Conservation (phyloP, 306 rosid genomes). For the Coriaria nepalensis region DNA sequence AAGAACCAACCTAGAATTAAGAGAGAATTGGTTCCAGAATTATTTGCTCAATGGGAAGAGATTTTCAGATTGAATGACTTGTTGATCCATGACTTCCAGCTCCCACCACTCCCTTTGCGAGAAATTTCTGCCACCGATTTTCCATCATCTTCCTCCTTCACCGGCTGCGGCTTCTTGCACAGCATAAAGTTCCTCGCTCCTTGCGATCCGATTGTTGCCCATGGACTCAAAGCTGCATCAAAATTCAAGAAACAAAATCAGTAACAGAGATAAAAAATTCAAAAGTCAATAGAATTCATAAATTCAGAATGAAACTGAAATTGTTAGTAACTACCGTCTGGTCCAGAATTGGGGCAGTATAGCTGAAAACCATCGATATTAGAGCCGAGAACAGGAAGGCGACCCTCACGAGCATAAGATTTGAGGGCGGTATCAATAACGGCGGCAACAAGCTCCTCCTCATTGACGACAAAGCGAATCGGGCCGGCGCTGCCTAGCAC, state of each 20-base stretch:
- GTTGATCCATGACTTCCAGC: slow-evolving; percentile 83
- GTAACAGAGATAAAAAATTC: background rate
- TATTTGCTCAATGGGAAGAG: slow-evolving; percentile 40
- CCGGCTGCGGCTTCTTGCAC: slow-evolving; percentile 62
- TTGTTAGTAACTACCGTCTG: slow-evolving; percentile 38
- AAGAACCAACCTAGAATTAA: no score
- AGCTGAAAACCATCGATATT: slow-evolving; percentile 42
- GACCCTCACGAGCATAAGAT: slow-evolving; percentile 88
- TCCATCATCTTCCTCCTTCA: slow-evolving; percentile 14
- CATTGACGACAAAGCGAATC: slow-evolving; percentile 70
- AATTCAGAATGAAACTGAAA: background rate
- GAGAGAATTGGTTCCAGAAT: no score
- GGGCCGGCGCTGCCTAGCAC: slow-evolving; percentile 94
- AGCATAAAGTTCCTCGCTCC: slow-evolving; percentile 79
- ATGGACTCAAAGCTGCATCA: slow-evolving; percentile 61
- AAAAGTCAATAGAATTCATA: no score
- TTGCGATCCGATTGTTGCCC: slow-evolving; percentile 65
- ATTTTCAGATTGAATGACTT: slow-evolving; percentile 60
- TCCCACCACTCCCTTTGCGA: slow-evolving; percentile 39
- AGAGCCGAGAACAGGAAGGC: slow-evolving; percentile 66
- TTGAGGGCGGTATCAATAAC: slow-evolving; percentile 76
- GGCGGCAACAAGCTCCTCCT: slow-evolving; percentile 52
- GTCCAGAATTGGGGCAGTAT: slow-evolving; percentile 54
- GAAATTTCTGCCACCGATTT: slow-evolving; percentile 6
- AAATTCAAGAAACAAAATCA: background rate